phyloP scores from a whole-genome alignment of 208 protist genomes.

The Trypanosoma platydactyli region DNA sequence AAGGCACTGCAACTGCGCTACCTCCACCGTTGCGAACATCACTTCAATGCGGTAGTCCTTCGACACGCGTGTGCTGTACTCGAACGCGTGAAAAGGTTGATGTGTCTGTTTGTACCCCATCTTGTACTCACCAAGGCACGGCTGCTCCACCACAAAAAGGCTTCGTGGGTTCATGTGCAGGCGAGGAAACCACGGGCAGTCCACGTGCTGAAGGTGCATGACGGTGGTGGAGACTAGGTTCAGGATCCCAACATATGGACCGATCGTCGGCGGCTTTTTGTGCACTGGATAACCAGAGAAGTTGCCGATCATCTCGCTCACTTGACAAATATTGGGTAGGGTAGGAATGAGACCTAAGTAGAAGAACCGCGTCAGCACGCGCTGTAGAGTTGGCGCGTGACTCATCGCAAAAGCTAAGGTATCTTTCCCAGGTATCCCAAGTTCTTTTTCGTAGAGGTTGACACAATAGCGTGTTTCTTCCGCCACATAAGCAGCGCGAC shows the following conservation, averaged over 20 bases:
- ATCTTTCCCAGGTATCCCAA: slow-evolving; percentile 80
- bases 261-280: slow-evolving; percentile 76
- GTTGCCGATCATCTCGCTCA: slow-evolving; percentile 89
- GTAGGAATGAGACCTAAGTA: slow-evolving; percentile 79
- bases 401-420: slow-evolving; percentile 79
- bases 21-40: slow-evolving; percentile 86
- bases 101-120: slow-evolving; percentile 87
- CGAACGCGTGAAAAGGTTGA: slow-evolving; percentile 85
- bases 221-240: slow-evolving; percentile 86
- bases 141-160: slow-evolving; percentile 81
- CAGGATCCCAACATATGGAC: slow-evolving; percentile 81
- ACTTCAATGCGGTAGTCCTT: slow-evolving; percentile 92
- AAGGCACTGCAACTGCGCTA: slow-evolving; percentile 56
- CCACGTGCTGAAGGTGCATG: slow-evolving; percentile 78
- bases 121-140: slow-evolving; percentile 79
- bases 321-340: slow-evolving; percentile 84
- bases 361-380: slow-evolving; percentile 77
- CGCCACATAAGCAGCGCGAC: slow-evolving; percentile 77
- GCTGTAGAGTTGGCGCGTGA: slow-evolving; percentile 63
- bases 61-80: slow-evolving; percentile 86
- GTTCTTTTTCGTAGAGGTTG: slow-evolving; percentile 84
- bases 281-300: slow-evolving; percentile 89
- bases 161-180: slow-evolving; percentile 76
- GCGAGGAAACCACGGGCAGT: slow-evolving; percentile 85
- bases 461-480: slow-evolving; percentile 90